Conservation (phyloP, 2,329 filamentous ascomycete genomes). For the Diaporthe citriasiana region DNA sequence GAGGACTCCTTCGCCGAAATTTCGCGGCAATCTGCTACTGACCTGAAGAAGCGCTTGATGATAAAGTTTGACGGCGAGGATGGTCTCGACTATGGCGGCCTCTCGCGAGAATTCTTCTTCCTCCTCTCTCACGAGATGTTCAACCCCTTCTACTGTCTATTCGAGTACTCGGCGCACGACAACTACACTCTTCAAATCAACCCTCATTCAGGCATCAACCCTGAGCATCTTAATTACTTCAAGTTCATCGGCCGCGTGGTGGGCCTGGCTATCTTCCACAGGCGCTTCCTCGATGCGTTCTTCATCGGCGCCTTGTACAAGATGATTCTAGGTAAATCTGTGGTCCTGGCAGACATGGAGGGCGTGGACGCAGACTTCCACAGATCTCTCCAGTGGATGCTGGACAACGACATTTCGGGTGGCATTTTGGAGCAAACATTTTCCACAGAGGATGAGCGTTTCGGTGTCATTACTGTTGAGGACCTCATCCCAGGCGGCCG, state of each 20-base stretch:
- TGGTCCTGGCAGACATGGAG: slow-evolving; percentile 95
- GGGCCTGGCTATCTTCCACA: slow-evolving; percentile 96
- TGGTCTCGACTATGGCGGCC: slow-evolving; percentile 95
- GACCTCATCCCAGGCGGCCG: slow-evolving; percentile 92
- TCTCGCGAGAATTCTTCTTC: slow-evolving; percentile 99
- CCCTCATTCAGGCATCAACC: slow-evolving; percentile 98
- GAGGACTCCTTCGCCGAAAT: slow-evolving; percentile 99
- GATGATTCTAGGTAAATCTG: slow-evolving; percentile 97
- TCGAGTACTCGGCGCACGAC: slow-evolving; percentile 99
- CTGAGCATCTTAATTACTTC: slow-evolving; percentile 99
- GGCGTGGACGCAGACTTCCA: slow-evolving; percentile 99
- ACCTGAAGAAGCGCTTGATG: slow-evolving; percentile 98
- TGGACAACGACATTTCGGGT: slow-evolving; percentile 95
- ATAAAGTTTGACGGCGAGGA: slow-evolving; percentile 99
- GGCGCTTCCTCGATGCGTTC: slow-evolving; percentile 97
- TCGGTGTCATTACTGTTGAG: slow-evolving; percentile 93
- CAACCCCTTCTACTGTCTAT: slow-evolving; percentile 99
- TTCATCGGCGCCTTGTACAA: slow-evolving; percentile 99
- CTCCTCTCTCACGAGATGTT: slow-evolving; percentile 99
- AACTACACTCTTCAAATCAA: slow-evolving; percentile 99
- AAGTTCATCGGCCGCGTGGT: slow-evolving; percentile 99
- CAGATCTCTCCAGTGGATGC: slow-evolving; percentile 94
- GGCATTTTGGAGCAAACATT: slow-evolving; percentile 96
- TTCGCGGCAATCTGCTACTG: slow-evolving; percentile 93
- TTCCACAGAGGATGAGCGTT: slow-evolving; percentile 96